Conservation (phyloP, 2,329 filamentous ascomycete genomes). For the Helicocarpus griseus region DNA sequence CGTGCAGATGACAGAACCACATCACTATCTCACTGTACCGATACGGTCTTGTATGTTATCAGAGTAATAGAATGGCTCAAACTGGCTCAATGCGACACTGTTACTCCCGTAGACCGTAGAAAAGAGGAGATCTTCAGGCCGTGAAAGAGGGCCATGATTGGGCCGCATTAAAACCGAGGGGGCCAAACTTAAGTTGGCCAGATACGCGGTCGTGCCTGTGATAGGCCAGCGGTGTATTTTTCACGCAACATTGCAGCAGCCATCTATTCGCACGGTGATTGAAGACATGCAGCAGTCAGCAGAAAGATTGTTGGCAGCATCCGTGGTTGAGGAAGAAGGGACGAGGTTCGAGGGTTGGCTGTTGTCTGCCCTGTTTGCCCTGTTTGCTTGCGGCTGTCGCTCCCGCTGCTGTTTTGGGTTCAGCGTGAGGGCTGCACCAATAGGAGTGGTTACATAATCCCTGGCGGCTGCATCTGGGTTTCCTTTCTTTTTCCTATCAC, state of each 20-base stretch:
- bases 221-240: neutral
- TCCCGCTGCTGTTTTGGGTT: neutral
- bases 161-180: too few relatives aligned
- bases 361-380: too few relatives aligned
- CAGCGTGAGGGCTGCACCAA: neutral
- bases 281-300: neutral
- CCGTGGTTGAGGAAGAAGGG: too few relatives aligned
- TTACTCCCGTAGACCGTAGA: neutral
- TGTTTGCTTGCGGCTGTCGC: neutral
- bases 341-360: too few relatives aligned
- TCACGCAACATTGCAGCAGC: neutral
- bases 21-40: too few relatives aligned
- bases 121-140: neutral
- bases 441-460: conserved; percentile 1
- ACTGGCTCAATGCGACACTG: neutral
- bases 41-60: too few relatives aligned
- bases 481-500: too few relatives aligned
- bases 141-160: neutral
- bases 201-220: too few relatives aligned
- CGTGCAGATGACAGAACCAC: neutral
- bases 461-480: neutral
- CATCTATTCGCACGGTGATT: neutral
- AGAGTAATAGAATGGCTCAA: too few relatives aligned
- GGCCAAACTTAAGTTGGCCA: neutral
- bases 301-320: neutral